Conservation (phyloP, 2,329 filamentous ascomycete species). For the Peltaster fructicola region DNA sequence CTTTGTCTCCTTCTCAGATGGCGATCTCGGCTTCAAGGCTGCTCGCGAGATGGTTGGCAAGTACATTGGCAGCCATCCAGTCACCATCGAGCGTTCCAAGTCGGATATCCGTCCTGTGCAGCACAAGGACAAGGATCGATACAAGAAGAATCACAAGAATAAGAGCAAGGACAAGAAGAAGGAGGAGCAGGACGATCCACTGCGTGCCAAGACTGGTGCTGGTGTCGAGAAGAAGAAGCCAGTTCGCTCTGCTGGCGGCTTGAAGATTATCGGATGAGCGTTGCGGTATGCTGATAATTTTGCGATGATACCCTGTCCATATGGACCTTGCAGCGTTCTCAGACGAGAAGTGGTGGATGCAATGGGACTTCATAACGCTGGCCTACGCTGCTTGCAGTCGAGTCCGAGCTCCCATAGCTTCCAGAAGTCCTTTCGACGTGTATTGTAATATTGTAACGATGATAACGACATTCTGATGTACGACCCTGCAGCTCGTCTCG, state of each 20-base stretch:
- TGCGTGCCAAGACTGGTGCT: slow-evolving; percentile 21
- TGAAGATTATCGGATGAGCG: slow-evolving; percentile 20
- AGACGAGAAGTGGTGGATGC: no score
- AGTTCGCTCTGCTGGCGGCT: slow-evolving; percentile 15
- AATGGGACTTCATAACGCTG: no score
- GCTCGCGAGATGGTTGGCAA: slow-evolving; percentile 98
- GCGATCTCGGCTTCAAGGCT: slow-evolving; percentile 90
- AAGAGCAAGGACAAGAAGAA: slow-evolving; percentile 29
- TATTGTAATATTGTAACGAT: no score
- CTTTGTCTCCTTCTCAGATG: slow-evolving; percentile 88
- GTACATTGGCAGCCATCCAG: slow-evolving; percentile 95
- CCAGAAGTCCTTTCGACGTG: no score
- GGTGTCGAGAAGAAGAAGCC: slow-evolving; percentile 21
- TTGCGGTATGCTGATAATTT: neutral
- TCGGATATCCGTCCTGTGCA: slow-evolving; percentile 72
- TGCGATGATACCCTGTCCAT: no score
- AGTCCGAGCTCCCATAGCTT: no score
- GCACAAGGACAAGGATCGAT: slow-evolving; percentile 30
- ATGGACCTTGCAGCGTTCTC: no score
- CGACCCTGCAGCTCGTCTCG: no score
- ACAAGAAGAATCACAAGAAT: slow-evolving; percentile 16
- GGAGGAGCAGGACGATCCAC: slow-evolving; percentile 18
- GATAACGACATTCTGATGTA: no score
- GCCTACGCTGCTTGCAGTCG: no score
- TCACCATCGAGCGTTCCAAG: slow-evolving; percentile 58